Base-by-base conservation (phyloP, 1,139 yeast species). In the Suhomyces atakaporum region DNA sequence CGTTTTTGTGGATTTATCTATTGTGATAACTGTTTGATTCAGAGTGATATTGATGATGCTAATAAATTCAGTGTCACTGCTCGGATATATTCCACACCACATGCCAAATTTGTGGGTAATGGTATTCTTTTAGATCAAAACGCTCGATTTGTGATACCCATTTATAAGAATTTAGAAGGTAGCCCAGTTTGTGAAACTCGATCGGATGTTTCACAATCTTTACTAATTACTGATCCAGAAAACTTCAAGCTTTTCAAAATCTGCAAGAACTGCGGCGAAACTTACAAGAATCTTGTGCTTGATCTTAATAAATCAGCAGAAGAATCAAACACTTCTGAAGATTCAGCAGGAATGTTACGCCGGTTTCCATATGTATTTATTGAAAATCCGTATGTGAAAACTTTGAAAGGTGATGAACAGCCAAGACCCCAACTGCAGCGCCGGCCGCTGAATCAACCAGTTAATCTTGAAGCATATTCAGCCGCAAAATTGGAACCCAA, bases 1-100 rank as follows among this genome's bases (percentile, higher is more conserved):
- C 50, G 75, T 15, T 69, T 69, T 43, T 70, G 75, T 47, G 76
- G 76, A 2, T 49, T 56, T 34, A 56, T 68, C 10, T 65, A 57
- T 38, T 70, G 76, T 47, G 52, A 54, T 16, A 59, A 55, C 33
- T 70, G 76, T 42, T 50, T 69, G 36, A 39, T 42, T 5, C 53
- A 49, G 26, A 32, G 35, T 14, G 52, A 47, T 22, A 24, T n/a
- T 13, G 49, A 42, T 13, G 42, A 42, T 3, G 41, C 43, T 14
- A 27, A 14, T 16, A 39, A 37, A 31, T 29, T 21, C 15, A 14
- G 20, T 13, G 33, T 32, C 21, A 31, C 41, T 3, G 20, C 36
- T 7, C 36, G 48, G 11, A 24, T 42, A 7, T 47, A 42, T 31
- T 31, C 42, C n/a, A 44, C 50, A 3, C 33, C 42, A 4, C 27